Evolutionary conservation across 1,284 basidiomycete species (phyloP).

Genomic region (Ganoderma leucocontextum): DNA sequence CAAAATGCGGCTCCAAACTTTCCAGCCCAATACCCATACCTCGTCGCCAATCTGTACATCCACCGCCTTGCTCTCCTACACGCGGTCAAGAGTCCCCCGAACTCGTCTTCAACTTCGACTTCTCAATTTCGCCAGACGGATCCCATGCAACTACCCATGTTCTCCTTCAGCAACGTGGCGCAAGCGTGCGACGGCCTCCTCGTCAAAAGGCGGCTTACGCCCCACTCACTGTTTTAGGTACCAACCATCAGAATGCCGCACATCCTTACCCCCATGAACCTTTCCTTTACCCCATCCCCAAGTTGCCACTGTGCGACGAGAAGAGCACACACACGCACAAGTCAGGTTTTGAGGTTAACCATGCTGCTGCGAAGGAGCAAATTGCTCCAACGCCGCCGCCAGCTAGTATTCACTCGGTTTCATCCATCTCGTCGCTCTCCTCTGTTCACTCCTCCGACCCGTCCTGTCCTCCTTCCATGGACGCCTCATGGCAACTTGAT

Average conservation of each 20-base stretch:
- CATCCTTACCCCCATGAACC: slow-evolving; percentile 29
- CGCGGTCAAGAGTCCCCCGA: slow-evolving; percentile 29
- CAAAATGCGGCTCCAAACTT: slow-evolving; percentile 4
- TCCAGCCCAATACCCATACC: slow-evolving; percentile 35
- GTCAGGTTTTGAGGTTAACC: not conserved
- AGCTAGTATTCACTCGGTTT: not conserved
- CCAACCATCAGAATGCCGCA: not conserved
- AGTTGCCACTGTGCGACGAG: slow-evolving; percentile 10
- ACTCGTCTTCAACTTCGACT: slow-evolving; percentile 35
- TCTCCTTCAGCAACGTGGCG: slow-evolving; percentile 28
- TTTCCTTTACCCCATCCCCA: slow-evolving; percentile 29
- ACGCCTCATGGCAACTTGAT: slow-evolving; percentile 8
- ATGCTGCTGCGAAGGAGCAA: slow-evolving; percentile 3
- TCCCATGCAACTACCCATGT: slow-evolving; percentile 18
- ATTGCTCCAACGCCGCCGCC: not conserved
- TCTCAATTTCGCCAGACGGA: slow-evolving; percentile 32
- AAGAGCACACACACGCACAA: not conserved
- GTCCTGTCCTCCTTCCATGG: slow-evolving; percentile 9
- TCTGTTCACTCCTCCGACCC: slow-evolving; percentile 11
- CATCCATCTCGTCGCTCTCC: slow-evolving; percentile 10
- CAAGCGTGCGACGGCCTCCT: slow-evolving; percentile 24
- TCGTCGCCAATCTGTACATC: slow-evolving; percentile 24
- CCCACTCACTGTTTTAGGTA: slow-evolving; percentile 17
- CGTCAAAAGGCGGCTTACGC: slow-evolving; percentile 23
- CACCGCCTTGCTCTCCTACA: slow-evolving; percentile 30